Percentiles rank a stretch among this genome's conserved stretches.
phyloP scores from a whole-genome alignment of 2,329 filamentous ascomycete species.

The Akanthomyces muscarius region DNA sequence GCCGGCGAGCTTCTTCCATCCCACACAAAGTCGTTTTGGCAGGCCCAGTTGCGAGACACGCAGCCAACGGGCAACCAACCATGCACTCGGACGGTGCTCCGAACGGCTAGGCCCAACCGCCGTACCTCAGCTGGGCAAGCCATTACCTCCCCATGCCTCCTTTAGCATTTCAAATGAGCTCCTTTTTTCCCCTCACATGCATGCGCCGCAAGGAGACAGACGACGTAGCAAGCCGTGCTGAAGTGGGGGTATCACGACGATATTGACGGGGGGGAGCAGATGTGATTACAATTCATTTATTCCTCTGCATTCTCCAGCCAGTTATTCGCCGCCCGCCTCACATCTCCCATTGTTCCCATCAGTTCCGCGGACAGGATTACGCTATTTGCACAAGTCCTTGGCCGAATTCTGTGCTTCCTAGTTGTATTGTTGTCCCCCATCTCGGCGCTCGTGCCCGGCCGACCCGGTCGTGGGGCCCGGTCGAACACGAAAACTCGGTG shows the following conservation, averaged over 20 bases:
- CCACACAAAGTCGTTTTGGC: background rate
- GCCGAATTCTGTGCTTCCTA: no score
- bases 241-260: background rate
- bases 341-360: no score
- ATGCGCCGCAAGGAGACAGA: background rate
- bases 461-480: no score
- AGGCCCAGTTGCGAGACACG: background rate
- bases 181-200: background rate
- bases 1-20: background rate
- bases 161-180: no score
- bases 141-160: no score
- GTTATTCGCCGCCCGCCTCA: no score
- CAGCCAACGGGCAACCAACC: background rate
- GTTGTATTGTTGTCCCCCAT: no score
- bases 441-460: no score
- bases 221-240: background rate
- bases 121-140: background rate
- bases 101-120: background rate
- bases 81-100: background rate
- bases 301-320: background rate
- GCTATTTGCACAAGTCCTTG: no score
- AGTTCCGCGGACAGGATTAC: no score
- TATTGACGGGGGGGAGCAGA: background rate
- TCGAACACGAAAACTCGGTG: no score
- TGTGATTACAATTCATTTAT: slow-evolving; percentile 8